phyloP scores from a whole-genome alignment of 345 rosid species.

The Zanthoxylum bungeanum region DNA sequence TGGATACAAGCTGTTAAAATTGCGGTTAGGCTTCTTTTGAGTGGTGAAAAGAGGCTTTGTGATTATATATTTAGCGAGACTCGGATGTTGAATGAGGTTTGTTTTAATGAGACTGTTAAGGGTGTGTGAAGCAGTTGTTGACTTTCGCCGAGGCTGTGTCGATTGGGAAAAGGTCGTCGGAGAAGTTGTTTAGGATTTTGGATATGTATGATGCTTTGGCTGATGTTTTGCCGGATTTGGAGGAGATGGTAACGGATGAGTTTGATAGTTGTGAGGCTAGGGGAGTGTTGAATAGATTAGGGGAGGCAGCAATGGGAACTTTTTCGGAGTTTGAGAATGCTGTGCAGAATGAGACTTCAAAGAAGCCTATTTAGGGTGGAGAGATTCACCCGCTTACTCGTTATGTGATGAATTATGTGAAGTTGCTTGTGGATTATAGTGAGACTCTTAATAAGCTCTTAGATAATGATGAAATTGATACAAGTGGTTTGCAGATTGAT shows the following conservation, averaged over 20 bases:
- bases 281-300: conserved; percentile 62
- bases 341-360: conserved; percentile 67
- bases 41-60: conserved; percentile 77
- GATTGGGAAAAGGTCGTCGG: conserved; percentile 73
- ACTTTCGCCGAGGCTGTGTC: conserved; percentile 93
- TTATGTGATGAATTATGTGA: conserved; percentile 93
- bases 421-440: conserved; percentile 80
- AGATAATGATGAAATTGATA: conserved; percentile 47
- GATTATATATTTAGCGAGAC: conserved; percentile 67
- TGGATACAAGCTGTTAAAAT: conserved; percentile 91
- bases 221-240: conserved; percentile 52
- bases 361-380: conserved; percentile 73
- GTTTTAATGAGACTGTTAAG: conserved; percentile 84
- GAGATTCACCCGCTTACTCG: conserved; percentile 97
- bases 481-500: conserved; percentile 29
- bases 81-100: conserved; percentile 56
- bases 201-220: conserved; percentile 89
- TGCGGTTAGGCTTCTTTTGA: conserved; percentile 61
- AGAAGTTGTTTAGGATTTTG: conserved; percentile 90
- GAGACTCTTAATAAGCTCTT: conserved; percentile 58
- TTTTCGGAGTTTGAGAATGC: conserved; percentile 88
- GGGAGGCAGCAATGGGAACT: conserved; percentile 79
- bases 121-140: conserved; percentile 83
- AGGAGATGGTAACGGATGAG: conserved; percentile 58
- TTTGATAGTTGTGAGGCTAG: conserved; percentile 57